These are phyloP conservation scores for Pleurotus eryngii DNA, from an alignment of 768 basidiomycete species.

Conservation along the genomic window DNA sequence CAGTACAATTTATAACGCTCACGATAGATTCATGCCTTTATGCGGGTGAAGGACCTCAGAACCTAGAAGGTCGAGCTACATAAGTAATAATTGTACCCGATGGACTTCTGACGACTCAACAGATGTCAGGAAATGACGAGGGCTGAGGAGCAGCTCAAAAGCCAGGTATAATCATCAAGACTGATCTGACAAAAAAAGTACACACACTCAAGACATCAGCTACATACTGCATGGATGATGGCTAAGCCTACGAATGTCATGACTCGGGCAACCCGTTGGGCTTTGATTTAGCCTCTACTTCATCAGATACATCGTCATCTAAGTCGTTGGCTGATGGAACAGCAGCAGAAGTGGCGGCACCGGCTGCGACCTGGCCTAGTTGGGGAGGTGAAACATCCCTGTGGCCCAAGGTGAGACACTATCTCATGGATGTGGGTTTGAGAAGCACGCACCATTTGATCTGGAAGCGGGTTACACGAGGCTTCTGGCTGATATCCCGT, in stretches of 20 bases:
- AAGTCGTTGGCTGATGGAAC: slow-evolving; percentile 73
- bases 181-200: not conserved
- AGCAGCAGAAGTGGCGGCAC: slow-evolving; percentile 68
- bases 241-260: slow-evolving; percentile 13
- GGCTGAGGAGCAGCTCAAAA: too few species aligned
- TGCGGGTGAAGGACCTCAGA: too few species aligned
- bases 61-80: too few species aligned
- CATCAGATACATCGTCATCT: slow-evolving; percentile 34
- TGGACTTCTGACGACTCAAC: too few species aligned
- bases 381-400: slow-evolving; percentile 67
- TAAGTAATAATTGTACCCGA: too few species aligned
- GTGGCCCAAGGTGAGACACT: not conserved
- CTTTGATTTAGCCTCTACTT: slow-evolving; percentile 22
- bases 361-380: slow-evolving; percentile 39
- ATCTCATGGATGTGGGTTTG: not conserved
- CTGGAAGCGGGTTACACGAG: slow-evolving; percentile 89
- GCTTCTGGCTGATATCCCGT: slow-evolving; percentile 87
- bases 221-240: not conserved
- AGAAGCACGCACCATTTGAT: slow-evolving; percentile 70
- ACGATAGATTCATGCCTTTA: too few species aligned
- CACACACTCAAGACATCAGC: not conserved
- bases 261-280: slow-evolving; percentile 18
- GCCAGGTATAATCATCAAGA: not conserved
- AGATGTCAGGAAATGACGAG: too few species aligned
- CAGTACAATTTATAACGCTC: too few species aligned